Conservation (phyloP, 1,284 basidiomycete genomes). For the Ganoderma leucocontextum region DNA sequence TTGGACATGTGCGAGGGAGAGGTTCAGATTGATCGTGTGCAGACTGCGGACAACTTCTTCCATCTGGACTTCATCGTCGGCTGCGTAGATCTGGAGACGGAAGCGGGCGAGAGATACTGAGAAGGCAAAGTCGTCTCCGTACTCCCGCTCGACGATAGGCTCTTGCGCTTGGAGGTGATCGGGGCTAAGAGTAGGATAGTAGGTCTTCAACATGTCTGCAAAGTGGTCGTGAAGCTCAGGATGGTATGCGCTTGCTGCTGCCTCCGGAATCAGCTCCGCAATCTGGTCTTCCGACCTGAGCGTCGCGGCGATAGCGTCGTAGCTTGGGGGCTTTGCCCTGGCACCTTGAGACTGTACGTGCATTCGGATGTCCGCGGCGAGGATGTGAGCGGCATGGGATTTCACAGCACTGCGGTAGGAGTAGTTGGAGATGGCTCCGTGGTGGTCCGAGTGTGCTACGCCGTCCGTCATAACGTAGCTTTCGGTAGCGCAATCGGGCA, state of each 20-base stretch:
- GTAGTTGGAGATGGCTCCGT: conserved; percentile 68
- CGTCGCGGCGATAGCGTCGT: conserved; percentile 58
- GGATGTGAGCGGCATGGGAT: conserved; percentile 76
- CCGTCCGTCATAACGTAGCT: conserved; percentile 57
- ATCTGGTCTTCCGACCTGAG: conserved; percentile 70
- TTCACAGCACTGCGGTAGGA: conserved; percentile 80
- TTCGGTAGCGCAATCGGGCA: conserved; percentile 68
- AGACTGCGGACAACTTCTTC: conserved; percentile 61
- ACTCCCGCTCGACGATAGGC: conserved; percentile 74
- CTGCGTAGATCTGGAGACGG: conserved; percentile 60
- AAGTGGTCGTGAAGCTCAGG: conserved; percentile 73
- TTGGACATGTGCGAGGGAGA: conserved; percentile 86
- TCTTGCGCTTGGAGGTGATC: conserved; percentile 73
- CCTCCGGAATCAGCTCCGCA: conserved; percentile 70
- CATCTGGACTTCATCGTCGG: conserved; percentile 49
- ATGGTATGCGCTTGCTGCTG: conserved; percentile 72
- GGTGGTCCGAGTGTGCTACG: conserved; percentile 61
- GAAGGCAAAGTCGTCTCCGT: conserved; percentile 85
- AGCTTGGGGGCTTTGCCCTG: conserved; percentile 62
- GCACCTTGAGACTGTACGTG: conserved; percentile 52
- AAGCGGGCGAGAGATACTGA: conserved; percentile 59
- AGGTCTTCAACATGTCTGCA: conserved; percentile 50
- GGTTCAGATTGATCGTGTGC: conserved; percentile 81
- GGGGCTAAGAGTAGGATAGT: conserved; percentile 64
- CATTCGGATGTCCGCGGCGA: conserved; percentile 75